phyloP scores from a whole-genome alignment of 2,329 filamentous ascomycete species.

The Fusarium setosum region DNA sequence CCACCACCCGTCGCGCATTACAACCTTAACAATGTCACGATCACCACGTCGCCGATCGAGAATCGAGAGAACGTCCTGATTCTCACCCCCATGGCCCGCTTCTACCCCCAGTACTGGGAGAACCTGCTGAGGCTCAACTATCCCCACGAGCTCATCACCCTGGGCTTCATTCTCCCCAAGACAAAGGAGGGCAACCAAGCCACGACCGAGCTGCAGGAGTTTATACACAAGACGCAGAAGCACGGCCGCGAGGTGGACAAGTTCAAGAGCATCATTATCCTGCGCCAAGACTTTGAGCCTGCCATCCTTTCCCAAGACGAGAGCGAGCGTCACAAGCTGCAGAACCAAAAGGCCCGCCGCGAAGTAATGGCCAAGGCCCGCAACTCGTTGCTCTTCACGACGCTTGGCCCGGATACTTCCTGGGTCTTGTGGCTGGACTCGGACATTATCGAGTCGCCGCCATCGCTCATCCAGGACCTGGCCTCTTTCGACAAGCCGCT shows the following conservation, averaged over 20 bases:
- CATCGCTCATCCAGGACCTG: constrained; percentile 89
- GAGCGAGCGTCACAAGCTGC: constrained; percentile 88
- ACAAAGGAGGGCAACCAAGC: constrained; percentile 92
- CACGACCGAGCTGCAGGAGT: constrained; percentile 83
- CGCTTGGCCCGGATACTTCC: constrained; percentile 87
- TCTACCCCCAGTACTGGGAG: constrained; percentile 96
- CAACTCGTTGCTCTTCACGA: constrained; percentile 95
- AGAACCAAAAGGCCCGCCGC: constrained; percentile 86
- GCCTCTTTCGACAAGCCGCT: constrained; percentile 89
- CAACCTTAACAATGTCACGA: constrained; percentile 94
- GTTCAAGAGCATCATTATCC: constrained; percentile 93
- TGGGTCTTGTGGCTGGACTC: constrained; percentile 98
- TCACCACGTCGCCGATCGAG: constrained; percentile 77
- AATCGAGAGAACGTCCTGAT: constrained; percentile 91
- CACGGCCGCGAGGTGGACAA: constrained; percentile 79
- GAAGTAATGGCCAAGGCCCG: constrained; percentile 93
- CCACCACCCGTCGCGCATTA: constrained; percentile 92
- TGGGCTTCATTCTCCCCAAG: constrained; percentile 97
- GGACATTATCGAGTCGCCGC: constrained; percentile 90
- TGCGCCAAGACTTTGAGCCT: constrained; percentile 93
- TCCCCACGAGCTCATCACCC: constrained; percentile 92
- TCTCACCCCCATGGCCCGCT: constrained; percentile 90
- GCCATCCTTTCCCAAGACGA: constrained; percentile 85
- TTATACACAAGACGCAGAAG: constrained; percentile 87
- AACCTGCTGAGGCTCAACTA: constrained; percentile 87